Evolutionary conservation across 1,139 yeast genomes (phyloP).

Genomic region (Nadsonia commutata): DNA sequence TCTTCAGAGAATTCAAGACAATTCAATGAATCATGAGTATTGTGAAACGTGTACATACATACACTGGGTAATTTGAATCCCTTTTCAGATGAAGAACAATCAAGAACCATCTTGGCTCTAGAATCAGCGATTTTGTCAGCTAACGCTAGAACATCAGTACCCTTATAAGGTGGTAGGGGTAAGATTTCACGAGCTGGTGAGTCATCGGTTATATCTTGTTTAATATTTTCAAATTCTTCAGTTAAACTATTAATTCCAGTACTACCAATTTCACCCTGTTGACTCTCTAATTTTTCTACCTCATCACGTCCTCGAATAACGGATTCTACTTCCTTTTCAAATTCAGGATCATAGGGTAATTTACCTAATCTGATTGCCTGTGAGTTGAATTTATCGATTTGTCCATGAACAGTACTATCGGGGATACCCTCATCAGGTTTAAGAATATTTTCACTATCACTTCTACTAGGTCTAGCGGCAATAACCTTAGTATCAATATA

Average conservation of each 20-base stretch:
- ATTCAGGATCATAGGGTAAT: conserved; percentile 75
- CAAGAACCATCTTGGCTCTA: conserved; percentile 53
- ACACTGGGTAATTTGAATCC: conserved; percentile 56
- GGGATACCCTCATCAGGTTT: conserved; percentile 53
- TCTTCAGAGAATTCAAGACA: conserved; percentile 78
- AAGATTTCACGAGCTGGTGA: conserved; percentile 61
- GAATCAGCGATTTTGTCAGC: conserved; percentile 71
- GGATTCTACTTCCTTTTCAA: conserved; percentile 68
- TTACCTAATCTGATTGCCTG: conserved; percentile 71
- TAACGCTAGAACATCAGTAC: conserved; percentile 64
- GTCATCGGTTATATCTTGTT: conserved; percentile 28
- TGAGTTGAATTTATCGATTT: conserved; percentile 41
- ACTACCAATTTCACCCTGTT: conserved; percentile 8
- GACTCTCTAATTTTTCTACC: conserved; percentile 15
- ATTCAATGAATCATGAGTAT: conserved; percentile 78
- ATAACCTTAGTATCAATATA: conserved; percentile 55
- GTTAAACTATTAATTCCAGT: conserved; percentile 28
- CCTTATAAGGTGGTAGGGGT: conserved; percentile 77
- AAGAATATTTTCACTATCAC: conserved; percentile 23
- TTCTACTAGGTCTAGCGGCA: conserved; percentile 22
- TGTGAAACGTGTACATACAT: conserved; percentile 97
- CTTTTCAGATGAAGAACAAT: conserved; percentile 48
- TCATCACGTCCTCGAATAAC: conserved; percentile 72
- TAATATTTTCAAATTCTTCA: conserved; percentile 31
- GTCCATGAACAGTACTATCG: conserved; percentile 24